phyloP scores from a whole-genome alignment of 1,139 yeast species.

The Debaryomycetaceae sp. region DNA sequence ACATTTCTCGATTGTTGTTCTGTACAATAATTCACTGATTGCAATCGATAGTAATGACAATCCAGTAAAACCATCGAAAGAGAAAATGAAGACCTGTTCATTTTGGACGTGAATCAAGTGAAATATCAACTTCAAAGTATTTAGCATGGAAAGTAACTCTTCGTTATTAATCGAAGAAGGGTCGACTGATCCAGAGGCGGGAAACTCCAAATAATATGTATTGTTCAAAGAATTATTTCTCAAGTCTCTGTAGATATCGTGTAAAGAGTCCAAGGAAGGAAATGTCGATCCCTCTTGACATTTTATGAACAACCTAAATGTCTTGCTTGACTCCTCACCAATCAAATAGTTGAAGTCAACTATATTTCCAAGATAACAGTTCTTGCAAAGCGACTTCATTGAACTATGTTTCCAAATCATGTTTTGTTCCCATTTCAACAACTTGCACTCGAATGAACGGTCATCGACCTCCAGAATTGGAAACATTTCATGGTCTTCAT shows the following conservation, averaged over 20 bases:
- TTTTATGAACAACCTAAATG: conserved; percentile 31
- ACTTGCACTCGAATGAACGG: conserved; percentile 14
- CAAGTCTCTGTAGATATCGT: conserved; percentile 12
- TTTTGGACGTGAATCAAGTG: conserved; percentile 15
- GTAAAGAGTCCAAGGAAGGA: conserved; percentile 19
- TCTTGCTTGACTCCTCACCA: conserved; percentile 15
- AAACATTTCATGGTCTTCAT: background rate
- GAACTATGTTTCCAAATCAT: conserved; percentile 34
- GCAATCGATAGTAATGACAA: conserved; percentile 29
- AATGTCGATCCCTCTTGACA: conserved; percentile 34
- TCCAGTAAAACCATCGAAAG: conserved; percentile 43
- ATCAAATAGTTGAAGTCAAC: conserved; percentile 20
- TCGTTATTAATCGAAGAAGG: conserved; percentile 20
- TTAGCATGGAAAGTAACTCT: conserved; percentile 28
- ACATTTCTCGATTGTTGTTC: conserved; percentile 23
- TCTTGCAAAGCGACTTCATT: conserved; percentile 25
- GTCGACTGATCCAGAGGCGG: conserved; percentile 27
- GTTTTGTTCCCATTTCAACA: conserved; percentile 35
- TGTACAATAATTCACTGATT: conserved; percentile 18
- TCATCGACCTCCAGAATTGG: conserved; percentile 7
- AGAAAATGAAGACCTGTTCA: conserved; percentile 29
- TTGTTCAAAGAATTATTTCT: conserved; percentile 7
- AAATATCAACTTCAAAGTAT: conserved; percentile 29
- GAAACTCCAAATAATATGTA: conserved; percentile 31
- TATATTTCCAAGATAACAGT: conserved; percentile 32